Conservation (phyloP, 768 basidiomycete genomes). For the Lactarius quietus region DNA sequence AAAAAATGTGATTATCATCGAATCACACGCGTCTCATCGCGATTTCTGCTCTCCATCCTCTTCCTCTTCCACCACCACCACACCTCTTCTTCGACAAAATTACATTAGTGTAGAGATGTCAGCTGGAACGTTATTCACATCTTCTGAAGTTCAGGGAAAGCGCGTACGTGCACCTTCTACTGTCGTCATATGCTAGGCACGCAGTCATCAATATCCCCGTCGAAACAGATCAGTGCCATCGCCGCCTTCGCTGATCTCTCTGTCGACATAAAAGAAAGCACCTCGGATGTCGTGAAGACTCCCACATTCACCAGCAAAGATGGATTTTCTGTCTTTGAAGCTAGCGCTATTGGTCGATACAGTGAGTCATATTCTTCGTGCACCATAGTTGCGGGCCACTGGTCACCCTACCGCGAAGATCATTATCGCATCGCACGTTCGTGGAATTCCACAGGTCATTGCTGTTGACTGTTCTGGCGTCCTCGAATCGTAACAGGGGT, state of each 20-base stretch:
- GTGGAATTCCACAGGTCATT: not conserved
- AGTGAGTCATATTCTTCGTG: constrained; percentile 51
- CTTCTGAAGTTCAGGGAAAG: constrained; percentile 39
- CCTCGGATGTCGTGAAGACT: constrained; percentile 71
- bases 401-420: constrained; percentile 4
- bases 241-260: constrained; percentile 60
- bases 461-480: not conserved
- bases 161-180: constrained; percentile 41
- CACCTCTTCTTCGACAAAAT: constrained; percentile 4
- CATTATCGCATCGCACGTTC: not conserved
- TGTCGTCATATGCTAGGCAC: too few relatives aligned
- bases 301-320: constrained; percentile 76
- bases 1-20: constrained; percentile 18
- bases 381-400: not conserved
- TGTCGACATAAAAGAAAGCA: constrained; percentile 49
- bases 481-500: not conserved
- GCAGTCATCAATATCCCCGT: not conserved
- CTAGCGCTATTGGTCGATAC: constrained; percentile 78
- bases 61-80: constrained; percentile 22
- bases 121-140: constrained; percentile 62
- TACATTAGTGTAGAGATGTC: constrained; percentile 42
- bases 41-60: constrained; percentile 29
- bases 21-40: constrained; percentile 24
- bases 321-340: constrained; percentile 79
- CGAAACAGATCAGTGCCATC: constrained; percentile 46